A percentile compares a stretch with the other conserved stretches of the same genome.
phyloP scores from a whole-genome alignment of 371 early-diverging fungal species.

The Haplosporangium sp. region DNA sequence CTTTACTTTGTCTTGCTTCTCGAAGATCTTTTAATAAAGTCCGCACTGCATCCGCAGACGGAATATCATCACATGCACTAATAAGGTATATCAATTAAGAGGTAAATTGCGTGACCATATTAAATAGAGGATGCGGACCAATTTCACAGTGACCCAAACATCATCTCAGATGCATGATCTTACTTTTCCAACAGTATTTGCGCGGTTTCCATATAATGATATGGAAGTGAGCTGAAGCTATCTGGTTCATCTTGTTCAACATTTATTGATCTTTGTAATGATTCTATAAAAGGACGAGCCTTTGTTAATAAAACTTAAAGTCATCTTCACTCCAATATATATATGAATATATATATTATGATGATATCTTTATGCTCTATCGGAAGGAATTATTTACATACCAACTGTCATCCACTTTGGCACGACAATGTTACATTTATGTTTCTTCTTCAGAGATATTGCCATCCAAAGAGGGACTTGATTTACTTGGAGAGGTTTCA shows the following conservation, averaged over 20 bases:
- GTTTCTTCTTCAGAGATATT: constrained; percentile 81
- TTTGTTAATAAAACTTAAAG: constrained; percentile 2
- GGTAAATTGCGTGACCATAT: neutral
- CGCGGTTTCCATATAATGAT: constrained; percentile 86
- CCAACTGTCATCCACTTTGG: constrained; percentile 86
- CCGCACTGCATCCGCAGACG: constrained; percentile 75
- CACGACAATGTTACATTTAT: constrained; percentile 84
- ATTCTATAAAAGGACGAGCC: constrained; percentile 54
- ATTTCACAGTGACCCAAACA: neutral
- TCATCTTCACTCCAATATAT: neutral
- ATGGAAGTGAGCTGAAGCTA: constrained; percentile 82
- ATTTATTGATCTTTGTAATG: constrained; percentile 67
- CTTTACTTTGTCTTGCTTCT: constrained; percentile 87
- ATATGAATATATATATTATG: no score
- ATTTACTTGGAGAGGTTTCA: constrained; percentile 78
- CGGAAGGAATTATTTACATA: constrained; percentile 21
- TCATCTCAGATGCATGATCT: neutral
- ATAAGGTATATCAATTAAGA: neutral
- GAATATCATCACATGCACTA: constrained; percentile 87
- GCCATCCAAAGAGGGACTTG: constrained; percentile 93
- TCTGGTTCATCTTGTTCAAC: constrained; percentile 61
- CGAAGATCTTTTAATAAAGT: constrained; percentile 84
- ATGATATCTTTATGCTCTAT: neutral
- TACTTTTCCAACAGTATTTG: constrained; percentile 81
- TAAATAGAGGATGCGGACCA: constrained; percentile 4